Base-by-base conservation (phyloP, 2,329 filamentous ascomycete genomes). In the Drechmeria coniospora region DNA sequence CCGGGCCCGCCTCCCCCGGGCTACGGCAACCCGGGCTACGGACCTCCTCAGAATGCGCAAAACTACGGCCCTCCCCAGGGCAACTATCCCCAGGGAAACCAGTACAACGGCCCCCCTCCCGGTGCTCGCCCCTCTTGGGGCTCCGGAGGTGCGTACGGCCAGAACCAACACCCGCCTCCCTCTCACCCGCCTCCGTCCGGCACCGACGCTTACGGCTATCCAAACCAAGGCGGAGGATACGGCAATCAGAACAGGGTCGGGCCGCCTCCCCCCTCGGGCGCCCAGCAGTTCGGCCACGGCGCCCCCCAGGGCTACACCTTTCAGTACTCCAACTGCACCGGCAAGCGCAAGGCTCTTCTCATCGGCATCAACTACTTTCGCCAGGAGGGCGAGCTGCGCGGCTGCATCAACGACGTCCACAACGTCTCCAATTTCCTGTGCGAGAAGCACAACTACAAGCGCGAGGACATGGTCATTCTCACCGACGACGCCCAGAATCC, bases 321-420 rank as follows among this genome's bases (percentile, higher is more conserved):
- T 57, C 74, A 81, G 53, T 82, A 81, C 58, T 79, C 74, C 31
- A 72, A 74, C 46, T 84, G 79, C 49, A 75, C 71, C 6, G 79
- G 79, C 28, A 67, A 65, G 37, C 65, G 78, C 43, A 82, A 81
- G 57, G 79, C 79, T 6, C 56, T 84, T 31, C 56, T 84, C 31
- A 80, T 84, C 36, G 79, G 79, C 28, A 81, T 84, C 61, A 84
- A 84, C 61, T 84, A 84, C 58, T 77, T 82, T 41, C 71, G 73
- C 28, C 74, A 79, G 45, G 54, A 72, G 14, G 77, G 70, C 26
- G 74, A 81, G 59, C 65, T 84, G 29, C 63, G 72, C 33, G 79
- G 79, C 23, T 84, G 79, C 53, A 81, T 84, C 63, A 84, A 84
- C 53, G 79, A 84, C 48, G 75, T 79, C 19, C 73, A 76, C 55